These are phyloP conservation scores for Ophiocordyceps australis DNA, from an alignment of 2,329 filamentous ascomycete species.

Conservation along the genomic window DNA sequence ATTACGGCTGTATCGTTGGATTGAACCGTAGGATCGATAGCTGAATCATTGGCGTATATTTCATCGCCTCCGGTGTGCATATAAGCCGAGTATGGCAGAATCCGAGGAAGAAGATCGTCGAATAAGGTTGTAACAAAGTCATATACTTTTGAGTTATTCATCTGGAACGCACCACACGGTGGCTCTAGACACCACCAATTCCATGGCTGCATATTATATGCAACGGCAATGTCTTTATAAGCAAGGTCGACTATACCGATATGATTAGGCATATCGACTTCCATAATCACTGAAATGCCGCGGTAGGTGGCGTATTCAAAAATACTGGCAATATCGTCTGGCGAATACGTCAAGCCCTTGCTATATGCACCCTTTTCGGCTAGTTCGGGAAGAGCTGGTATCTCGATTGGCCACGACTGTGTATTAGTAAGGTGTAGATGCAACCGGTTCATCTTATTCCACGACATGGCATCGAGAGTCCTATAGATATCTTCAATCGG, in stretches of 20 bases:
- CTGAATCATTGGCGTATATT: slow-evolving; percentile 50
- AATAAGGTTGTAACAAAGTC: slow-evolving; percentile 56
- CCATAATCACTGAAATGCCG: slow-evolving; percentile 40
- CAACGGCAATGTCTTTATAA: slow-evolving; percentile 36
- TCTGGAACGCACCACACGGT: slow-evolving; percentile 52
- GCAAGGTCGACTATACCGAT: slow-evolving; percentile 31
- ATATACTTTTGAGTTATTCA: slow-evolving; percentile 55
- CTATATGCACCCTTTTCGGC: slow-evolving; percentile 58
- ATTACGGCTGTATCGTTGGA: slow-evolving; percentile 48
- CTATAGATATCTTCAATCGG: slow-evolving; percentile 48
- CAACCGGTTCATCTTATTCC: slow-evolving; percentile 69
- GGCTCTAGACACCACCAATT: slow-evolving; percentile 41
- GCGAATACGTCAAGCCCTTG: slow-evolving; percentile 46
- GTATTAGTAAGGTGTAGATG: slow-evolving; percentile 71
- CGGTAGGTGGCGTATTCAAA: slow-evolving; percentile 52
- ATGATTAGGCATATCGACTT: slow-evolving; percentile 44
- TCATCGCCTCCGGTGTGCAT: slow-evolving; percentile 86
- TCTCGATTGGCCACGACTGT: slow-evolving; percentile 72
- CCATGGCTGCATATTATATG: slow-evolving; percentile 36
- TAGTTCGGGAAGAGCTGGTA: slow-evolving; percentile 53
- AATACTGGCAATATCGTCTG: slow-evolving; percentile 43
- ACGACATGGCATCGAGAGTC: slow-evolving; percentile 58
- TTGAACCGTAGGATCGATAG: slow-evolving; percentile 52
- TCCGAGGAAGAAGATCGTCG: slow-evolving; percentile 54
- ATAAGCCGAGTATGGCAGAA: slow-evolving; percentile 50